Evolutionary conservation across 2,329 filamentous ascomycete species (phyloP).

Genomic region (Sporothrix pallida): DNA sequence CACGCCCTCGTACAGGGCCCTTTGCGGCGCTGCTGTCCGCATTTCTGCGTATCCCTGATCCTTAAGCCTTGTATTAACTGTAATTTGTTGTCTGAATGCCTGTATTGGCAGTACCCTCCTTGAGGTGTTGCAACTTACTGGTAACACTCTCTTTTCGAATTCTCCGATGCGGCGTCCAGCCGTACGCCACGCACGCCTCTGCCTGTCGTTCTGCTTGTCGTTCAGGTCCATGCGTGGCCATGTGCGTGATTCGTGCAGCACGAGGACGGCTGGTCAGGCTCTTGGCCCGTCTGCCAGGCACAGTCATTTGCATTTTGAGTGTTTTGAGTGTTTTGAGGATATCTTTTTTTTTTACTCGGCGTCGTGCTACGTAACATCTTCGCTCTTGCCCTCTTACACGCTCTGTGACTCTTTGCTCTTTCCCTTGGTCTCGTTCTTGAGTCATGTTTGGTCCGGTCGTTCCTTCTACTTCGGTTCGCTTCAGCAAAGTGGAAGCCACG

Average conservation of each 20-base stretch:
- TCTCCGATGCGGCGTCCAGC: slow-evolving; percentile 25
- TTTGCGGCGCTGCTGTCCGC: neutral
- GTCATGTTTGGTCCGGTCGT: too few species aligned
- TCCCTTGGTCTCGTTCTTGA: too few species aligned
- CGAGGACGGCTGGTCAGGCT: neutral
- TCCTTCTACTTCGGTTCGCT: neutral
- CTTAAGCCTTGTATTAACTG: neutral
- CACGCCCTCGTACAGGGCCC: neutral
- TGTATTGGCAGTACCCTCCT: neutral
- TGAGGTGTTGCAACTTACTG: neutral
- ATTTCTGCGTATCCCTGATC: neutral
- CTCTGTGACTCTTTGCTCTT: neutral
- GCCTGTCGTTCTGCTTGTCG: neutral
- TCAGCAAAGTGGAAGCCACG: neutral
- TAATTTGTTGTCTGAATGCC: neutral
- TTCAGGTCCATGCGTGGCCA: slow-evolving; percentile 19
- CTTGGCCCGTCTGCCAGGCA: neutral
- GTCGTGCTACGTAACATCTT: slow-evolving; percentile 28
- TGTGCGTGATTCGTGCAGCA: slow-evolving; percentile 25
- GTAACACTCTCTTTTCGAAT: neutral
- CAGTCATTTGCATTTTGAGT: slow-evolving; percentile 3
- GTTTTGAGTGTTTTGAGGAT: too few species aligned
- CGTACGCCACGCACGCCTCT: slow-evolving; percentile 15
- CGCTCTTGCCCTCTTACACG: neutral
- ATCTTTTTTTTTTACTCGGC: neutral